Conservation (phyloP, 2,329 filamentous ascomycete species). For the Penicillium polonicum region DNA sequence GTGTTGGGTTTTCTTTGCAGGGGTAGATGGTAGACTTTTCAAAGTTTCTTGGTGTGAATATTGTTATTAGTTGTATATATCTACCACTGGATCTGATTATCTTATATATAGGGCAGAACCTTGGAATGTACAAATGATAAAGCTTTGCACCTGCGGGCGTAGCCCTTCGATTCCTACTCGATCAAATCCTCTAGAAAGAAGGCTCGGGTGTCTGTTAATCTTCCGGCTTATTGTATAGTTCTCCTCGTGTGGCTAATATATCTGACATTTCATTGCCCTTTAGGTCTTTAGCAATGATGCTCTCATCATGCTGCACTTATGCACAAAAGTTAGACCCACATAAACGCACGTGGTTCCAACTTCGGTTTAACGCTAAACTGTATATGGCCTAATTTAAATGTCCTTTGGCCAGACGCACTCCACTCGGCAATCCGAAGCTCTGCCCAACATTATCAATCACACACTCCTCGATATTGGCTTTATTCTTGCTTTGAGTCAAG, state of each 20-base stretch:
- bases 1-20: conserved; percentile 45
- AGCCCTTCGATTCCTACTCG: neutral
- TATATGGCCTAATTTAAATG: neutral
- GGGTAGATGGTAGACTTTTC: conserved; percentile 33
- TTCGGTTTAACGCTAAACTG: neutral
- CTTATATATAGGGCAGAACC: neutral
- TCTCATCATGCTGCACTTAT: neutral
- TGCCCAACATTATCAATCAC: conserved; percentile 44
- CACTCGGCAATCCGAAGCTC: conserved; percentile 49
- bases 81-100: neutral
- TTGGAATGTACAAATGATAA: neutral
- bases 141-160: neutral
- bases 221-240: neutral
- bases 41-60: neutral
- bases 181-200: neutral
- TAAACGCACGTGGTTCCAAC: neutral
- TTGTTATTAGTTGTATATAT: neutral
- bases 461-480: conserved; percentile 31
- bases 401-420: conserved; percentile 24
- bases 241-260: neutral
- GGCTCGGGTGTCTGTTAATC: neutral
- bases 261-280: neutral
- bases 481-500: conserved; percentile 38
- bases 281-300: neutral
- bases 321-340: neutral